phyloP scores from a whole-genome alignment of 2,329 filamentous ascomycete species.

The Aureobasidium uvarum region DNA sequence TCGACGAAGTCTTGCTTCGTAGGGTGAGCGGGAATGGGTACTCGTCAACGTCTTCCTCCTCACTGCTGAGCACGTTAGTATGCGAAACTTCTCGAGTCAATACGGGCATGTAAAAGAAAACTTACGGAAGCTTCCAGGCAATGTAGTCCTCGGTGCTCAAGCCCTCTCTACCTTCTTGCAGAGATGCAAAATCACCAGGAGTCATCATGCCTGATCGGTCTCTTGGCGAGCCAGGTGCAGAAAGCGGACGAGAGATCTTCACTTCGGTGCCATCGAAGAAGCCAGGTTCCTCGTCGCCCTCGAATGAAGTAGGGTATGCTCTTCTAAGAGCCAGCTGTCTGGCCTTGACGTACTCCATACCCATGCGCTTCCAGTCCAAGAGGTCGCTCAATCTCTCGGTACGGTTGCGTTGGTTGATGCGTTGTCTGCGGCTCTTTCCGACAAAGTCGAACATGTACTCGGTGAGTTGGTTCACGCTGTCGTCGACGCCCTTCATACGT shows the following conservation, averaged over 20 bases:
- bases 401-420: slow-evolving; percentile 97
- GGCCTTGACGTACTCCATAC: slow-evolving; percentile 98
- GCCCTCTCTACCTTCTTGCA: slow-evolving; percentile 92
- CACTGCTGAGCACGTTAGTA: slow-evolving; percentile 52
- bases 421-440: slow-evolving; percentile 87
- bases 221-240: slow-evolving; percentile 86
- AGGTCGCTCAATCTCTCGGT: slow-evolving; percentile 94
- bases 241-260: slow-evolving; percentile 93
- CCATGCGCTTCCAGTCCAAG: slow-evolving; percentile 99
- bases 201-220: slow-evolving; percentile 98
- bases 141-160: slow-evolving; percentile 96
- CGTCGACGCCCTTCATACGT: slow-evolving; percentile 90
- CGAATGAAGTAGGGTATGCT: slow-evolving; percentile 86
- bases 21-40: slow-evolving; percentile 70
- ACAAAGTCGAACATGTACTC: slow-evolving; percentile 93
- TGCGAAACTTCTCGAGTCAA: not conserved
- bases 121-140: slow-evolving; percentile 94
- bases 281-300: slow-evolving; percentile 72
- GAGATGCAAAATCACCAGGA: slow-evolving; percentile 91
- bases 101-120: slow-evolving; percentile 37
- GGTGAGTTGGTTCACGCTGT: slow-evolving; percentile 93
- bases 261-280: slow-evolving; percentile 90
- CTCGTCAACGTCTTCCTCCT: slow-evolving; percentile 87
- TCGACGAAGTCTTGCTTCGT: slow-evolving; percentile 43
- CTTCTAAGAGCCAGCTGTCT: slow-evolving; percentile 86